Base-by-base conservation (phyloP, 495 filamentous ascomycete species). In the Aspergillus coremiiformis region DNA sequence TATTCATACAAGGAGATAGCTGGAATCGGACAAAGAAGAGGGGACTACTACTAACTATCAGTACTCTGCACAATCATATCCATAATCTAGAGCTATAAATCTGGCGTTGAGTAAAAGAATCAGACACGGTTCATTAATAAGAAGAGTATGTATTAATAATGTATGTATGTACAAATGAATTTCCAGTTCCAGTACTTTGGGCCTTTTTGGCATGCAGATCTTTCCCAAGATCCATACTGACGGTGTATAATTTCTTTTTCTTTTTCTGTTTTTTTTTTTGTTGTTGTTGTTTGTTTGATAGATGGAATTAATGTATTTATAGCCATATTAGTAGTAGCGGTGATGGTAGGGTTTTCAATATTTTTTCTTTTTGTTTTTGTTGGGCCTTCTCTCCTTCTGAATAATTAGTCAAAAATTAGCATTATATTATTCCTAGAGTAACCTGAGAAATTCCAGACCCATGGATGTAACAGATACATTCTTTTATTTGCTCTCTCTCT, bases 121-220 rank as follows among this genome's bases (percentile, higher is more conserved):
- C 54, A 27, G 32, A 29, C 20, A 20, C 4, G 20, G 22, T 35
- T 39, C 32, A 52, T 39, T 47, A 22, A 33, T 37, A 23, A 29
- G 15, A 47, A 29, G 32, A n/a, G n/a, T n/a, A n/a, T n/a, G n/a
- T n/a, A n/a, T n/a, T n/a, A n/a, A n/a, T n/a, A n/a, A n/a, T n/a
- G n/a, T n/a, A n/a, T n/a, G n/a, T n/a, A n/a, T n/a, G n/a, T n/a
- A n/a, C n/a, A n/a, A n/a, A n/a, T n/a, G 47, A 44, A 17, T 30
- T 44, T 23, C 53, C 53, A 51, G 47, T 23, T 15, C 53, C 50
- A 37, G 37, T 43, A 41, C 41, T 33, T 44, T 47, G 53, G 53
- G 44, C 32, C 41, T 27, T 49, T 44, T 51, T 55, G 52, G 46
- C 52, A 39, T 55, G 52, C 46, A 55, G 52, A 55, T 55, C 52